phyloP scores from a whole-genome alignment of 495 filamentous ascomycete genomes.

The Penicillium argentinense region DNA sequence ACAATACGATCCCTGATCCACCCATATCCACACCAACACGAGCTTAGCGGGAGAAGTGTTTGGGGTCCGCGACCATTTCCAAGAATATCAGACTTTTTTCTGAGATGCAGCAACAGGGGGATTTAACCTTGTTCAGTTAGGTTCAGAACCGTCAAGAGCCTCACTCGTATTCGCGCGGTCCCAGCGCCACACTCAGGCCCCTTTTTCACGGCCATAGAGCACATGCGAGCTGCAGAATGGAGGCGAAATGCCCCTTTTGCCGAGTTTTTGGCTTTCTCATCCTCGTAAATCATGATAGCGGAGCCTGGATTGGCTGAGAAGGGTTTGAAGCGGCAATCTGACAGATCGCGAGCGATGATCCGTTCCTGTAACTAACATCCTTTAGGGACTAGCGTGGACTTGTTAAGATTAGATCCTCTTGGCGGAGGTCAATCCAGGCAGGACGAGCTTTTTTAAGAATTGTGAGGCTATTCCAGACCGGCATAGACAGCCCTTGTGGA shows the following conservation, averaged over 20 bases:
- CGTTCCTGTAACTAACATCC: not conserved
- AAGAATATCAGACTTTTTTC: not conserved
- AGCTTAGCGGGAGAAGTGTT: not conserved
- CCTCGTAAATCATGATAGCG: no score
- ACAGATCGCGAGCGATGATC: not conserved
- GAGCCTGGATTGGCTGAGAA: no score
- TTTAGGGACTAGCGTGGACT: not conserved
- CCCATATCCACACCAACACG: not conserved
- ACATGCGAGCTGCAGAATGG: no score
- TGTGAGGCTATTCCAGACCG: not conserved
- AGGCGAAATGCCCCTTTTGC: no score
- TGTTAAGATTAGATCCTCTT: not conserved
- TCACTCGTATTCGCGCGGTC: slow-evolving; percentile 1
- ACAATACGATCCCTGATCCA: not conserved
- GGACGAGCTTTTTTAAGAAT: not conserved
- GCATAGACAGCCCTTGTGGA: not conserved
- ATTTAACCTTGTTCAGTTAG: not conserved
- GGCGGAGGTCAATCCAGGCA: not conserved
- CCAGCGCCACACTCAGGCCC: slow-evolving; percentile 1
- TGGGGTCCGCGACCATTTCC: not conserved
- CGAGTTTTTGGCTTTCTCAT: no score
- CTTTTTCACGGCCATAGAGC: not conserved
- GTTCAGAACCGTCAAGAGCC: not conserved
- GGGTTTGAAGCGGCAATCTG: not conserved
- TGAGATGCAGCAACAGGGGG: not conserved